phyloP scores from a whole-genome alignment of 2,329 filamentous ascomycete genomes.

The Didymella segeticola region DNA sequence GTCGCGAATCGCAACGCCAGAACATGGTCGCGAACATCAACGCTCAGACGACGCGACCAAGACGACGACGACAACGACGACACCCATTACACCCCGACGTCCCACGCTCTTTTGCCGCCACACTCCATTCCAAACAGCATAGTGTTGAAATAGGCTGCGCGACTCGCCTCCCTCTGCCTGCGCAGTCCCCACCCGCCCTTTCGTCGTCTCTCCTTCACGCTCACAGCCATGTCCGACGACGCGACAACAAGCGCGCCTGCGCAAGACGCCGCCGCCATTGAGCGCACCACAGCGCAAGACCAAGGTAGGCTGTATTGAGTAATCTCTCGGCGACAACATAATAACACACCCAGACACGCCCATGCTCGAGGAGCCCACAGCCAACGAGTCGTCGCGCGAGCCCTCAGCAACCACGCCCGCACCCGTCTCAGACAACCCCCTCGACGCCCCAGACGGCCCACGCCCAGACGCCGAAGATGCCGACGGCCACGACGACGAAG shows the following conservation, averaged over 20 bases:
- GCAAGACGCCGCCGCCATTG: constrained; percentile 35
- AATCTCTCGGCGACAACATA: too few species aligned
- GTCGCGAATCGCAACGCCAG: too few species aligned
- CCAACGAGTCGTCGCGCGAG: constrained; percentile 58
- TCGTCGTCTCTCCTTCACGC: neutral
- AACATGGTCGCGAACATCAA: constrained; percentile 38
- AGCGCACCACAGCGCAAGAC: constrained; percentile 33
- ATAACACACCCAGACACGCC: constrained; percentile 61
- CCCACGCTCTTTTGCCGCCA: constrained; percentile 28
- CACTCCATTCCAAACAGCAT: constrained; percentile 6
- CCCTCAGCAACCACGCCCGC: constrained; percentile 65
- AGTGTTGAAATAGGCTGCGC: constrained; percentile 5
- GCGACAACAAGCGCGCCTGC: constrained; percentile 37
- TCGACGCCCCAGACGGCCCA: constrained; percentile 72
- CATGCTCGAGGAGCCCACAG: constrained; percentile 53
- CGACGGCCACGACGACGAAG: constrained; percentile 72
- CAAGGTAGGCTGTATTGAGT: constrained; percentile 37
- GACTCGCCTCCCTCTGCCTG: neutral
- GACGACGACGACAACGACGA: constrained; percentile 30
- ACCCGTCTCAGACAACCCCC: constrained; percentile 66
- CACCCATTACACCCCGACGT: constrained; percentile 36
- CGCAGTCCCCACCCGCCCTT: neutral
- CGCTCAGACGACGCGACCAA: constrained; percentile 36
- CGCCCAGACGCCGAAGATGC: constrained; percentile 63
- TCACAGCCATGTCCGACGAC: constrained; percentile 45